Conservation (phyloP, 306 rosid species). For the Cotoneaster glaucophyllus region DNA sequence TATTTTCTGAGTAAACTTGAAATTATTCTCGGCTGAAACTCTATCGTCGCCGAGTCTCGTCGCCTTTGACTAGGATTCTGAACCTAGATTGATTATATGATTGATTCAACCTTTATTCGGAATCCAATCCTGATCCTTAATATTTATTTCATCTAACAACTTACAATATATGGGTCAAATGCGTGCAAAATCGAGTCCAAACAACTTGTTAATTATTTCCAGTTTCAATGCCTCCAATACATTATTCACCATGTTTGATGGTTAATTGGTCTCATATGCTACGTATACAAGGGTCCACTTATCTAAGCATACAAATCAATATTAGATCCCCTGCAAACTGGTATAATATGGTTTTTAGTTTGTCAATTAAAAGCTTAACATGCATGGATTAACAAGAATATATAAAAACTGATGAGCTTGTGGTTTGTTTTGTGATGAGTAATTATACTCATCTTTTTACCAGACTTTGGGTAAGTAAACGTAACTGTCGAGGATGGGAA, state of each 20-base stretch:
- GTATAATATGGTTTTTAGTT: not conserved
- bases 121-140: too few relatives aligned
- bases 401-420: not conserved
- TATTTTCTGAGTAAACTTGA: too few relatives aligned
- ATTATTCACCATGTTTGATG: too few relatives aligned
- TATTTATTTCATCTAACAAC: too few relatives aligned
- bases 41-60: rapidly evolving
- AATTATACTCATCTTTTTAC: not conserved
- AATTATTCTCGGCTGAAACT: too few relatives aligned
- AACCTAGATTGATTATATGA: too few relatives aligned
- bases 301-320: not conserved
- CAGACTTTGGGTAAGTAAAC: not conserved
- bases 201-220: too few relatives aligned
- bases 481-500: not conserved
- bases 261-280: not conserved
- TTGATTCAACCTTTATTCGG: too few relatives aligned
- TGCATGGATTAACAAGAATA: not conserved
- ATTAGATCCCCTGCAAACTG: not conserved
- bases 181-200: too few relatives aligned
- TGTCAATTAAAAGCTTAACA: constrained; percentile 20
- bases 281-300: not conserved
- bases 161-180: too few relatives aligned
- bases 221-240: too few relatives aligned
- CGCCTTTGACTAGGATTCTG: too few relatives aligned
- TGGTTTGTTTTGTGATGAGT: not conserved